A percentile compares a stretch with the other conserved stretches of the same genome.
phyloP scores from a whole-genome alignment of 345 rosid species.

The Corchorus capsularis region DNA sequence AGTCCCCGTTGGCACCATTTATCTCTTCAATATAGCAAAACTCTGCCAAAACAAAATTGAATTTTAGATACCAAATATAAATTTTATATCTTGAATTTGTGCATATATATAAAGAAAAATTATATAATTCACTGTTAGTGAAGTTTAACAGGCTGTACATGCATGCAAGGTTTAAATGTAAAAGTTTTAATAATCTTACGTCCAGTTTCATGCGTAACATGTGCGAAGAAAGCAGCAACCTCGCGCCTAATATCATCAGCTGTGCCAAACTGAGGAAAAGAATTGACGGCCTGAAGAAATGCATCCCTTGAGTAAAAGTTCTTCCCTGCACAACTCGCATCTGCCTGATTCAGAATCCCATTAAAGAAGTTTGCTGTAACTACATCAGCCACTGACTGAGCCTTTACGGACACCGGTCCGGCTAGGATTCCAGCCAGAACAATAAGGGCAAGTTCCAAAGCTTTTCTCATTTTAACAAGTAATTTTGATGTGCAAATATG shows the following conservation, averaged over 20 bases:
- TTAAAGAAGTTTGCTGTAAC: constrained; percentile 49
- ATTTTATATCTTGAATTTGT: too few species aligned
- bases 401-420: neutral
- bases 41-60: constrained; percentile 29
- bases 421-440: neutral
- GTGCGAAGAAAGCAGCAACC: constrained; percentile 24
- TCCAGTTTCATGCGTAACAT: constrained; percentile 24
- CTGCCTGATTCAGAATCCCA: constrained; percentile 38
- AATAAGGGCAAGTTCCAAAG: neutral
- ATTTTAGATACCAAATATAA: neutral
- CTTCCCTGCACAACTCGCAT: constrained; percentile 41
- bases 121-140: too few species aligned
- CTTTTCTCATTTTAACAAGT: neutral
- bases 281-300: constrained; percentile 33
- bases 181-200: neutral
- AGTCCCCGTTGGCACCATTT: constrained; percentile 43
- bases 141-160: too few species aligned
- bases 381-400: constrained; percentile 33
- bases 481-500: neutral
- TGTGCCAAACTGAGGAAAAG: constrained; percentile 29
- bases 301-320: constrained; percentile 44
- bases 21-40: constrained; percentile 64
- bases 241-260: constrained; percentile 16
- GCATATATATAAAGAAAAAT: too few species aligned
- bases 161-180: too few species aligned